phyloP scores from a whole-genome alignment of 2,329 filamentous ascomycete species.

The Penicillium griseofulvum region DNA sequence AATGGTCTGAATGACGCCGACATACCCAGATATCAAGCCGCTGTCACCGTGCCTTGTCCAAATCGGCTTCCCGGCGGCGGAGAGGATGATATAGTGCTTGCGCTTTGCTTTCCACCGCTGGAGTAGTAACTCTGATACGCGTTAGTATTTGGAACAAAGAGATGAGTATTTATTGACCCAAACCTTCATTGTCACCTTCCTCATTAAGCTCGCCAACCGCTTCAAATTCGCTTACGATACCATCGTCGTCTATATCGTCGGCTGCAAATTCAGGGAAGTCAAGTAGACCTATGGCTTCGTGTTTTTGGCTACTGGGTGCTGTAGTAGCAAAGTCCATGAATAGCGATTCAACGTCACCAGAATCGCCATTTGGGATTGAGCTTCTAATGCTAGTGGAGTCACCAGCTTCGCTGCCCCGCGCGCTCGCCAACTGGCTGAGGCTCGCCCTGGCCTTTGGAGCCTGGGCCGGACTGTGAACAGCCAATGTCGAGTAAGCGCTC shows the following conservation, averaged over 20 bases:
- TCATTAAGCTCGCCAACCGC: conserved; percentile 58
- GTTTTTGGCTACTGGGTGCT: conserved; percentile 39
- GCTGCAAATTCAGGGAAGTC: conserved; percentile 36
- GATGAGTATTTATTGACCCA: conserved; percentile 1
- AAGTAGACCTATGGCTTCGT: conserved; percentile 34
- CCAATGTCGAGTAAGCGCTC: conserved; percentile 60
- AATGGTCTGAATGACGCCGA: conserved; percentile 93
- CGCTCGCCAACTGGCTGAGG: conserved; percentile 45
- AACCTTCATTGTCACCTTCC: conserved; percentile 58
- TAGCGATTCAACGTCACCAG: conserved; percentile 76
- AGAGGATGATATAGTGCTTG: conserved; percentile 96
- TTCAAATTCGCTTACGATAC: conserved; percentile 75
- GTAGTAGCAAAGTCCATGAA: conserved; percentile 65
- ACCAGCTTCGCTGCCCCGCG: conserved; percentile 50
- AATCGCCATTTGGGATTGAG: conserved; percentile 53
- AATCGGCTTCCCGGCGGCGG: conserved; percentile 93
- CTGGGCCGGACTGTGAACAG: conserved; percentile 30
- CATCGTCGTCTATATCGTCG: conserved; percentile 57
- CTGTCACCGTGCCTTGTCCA: conserved; percentile 94
- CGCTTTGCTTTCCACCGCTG: conserved; percentile 83
- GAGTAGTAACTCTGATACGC: conserved; percentile 50
- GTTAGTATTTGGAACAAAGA: conserved; percentile 11
- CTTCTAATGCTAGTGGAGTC: conserved; percentile 53
- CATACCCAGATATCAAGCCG: conserved; percentile 84
- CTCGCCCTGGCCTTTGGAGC: conserved; percentile 36